A percentile compares a stretch with the other conserved stretches of the same genome.
Conservation (phyloP, 2,329 filamentous ascomycete genomes). For the Neonectria punicea region DNA sequence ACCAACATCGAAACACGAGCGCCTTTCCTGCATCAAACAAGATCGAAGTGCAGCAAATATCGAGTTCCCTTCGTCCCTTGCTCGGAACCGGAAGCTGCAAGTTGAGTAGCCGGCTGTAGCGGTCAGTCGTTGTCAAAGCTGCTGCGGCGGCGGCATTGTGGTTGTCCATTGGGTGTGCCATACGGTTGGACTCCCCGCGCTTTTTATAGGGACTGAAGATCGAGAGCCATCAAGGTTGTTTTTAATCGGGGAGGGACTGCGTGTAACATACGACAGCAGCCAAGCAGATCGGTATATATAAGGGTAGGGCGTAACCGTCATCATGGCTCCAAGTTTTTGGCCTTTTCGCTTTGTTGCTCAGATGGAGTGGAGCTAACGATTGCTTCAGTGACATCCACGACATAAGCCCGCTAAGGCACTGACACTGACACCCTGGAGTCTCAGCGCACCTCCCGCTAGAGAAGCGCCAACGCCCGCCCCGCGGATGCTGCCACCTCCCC, state of each 20-base stretch:
- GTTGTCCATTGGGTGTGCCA: neutral
- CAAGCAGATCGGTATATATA: conserved; percentile 6
- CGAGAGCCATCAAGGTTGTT: conserved; percentile 20
- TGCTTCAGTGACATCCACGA: neutral
- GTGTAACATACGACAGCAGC: neutral
- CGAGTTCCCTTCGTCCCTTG: neutral
- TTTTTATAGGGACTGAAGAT: neutral
- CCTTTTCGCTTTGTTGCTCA: neutral
- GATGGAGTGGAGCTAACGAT: neutral
- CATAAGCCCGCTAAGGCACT: conserved; percentile 10
- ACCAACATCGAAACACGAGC: neutral
- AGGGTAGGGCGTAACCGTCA: neutral
- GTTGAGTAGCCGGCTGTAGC: conserved; percentile 4
- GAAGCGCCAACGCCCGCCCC: conserved; percentile 6
- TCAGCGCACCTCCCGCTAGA: conserved; percentile 1
- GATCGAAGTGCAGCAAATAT: neutral
- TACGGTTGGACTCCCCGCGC: neutral
- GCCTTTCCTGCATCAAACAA: neutral
- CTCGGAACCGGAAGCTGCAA: conserved; percentile 9
- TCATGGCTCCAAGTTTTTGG: neutral
- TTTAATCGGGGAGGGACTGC: neutral
- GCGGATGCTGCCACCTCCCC: conserved; percentile 4
- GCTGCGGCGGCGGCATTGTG: neutral
- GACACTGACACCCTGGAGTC: neutral
- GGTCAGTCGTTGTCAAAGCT: conserved; percentile 6